A percentile compares a stretch with the other conserved stretches of the same genome.
These are phyloP conservation scores for Mangifera indica DNA, from an alignment of 345 rosid species.

Conservation along the genomic window DNA sequence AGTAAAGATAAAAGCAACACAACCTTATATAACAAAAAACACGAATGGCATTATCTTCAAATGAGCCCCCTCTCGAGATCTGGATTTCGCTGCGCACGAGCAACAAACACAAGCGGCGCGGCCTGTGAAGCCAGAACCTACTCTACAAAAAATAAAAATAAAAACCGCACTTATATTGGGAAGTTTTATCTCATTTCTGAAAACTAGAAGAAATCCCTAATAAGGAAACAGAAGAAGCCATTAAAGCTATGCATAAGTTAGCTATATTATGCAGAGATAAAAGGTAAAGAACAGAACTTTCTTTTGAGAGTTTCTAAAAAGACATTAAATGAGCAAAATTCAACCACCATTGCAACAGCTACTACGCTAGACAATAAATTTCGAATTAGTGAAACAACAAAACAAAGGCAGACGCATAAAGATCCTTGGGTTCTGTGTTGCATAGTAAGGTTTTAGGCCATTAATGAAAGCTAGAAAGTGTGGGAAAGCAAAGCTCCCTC, in stretches of 20 bases:
- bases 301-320: conserved; percentile 23
- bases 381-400: background rate
- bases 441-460: conserved; percentile 9
- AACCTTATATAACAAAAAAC: background rate
- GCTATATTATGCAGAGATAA: no score
- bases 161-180: background rate
- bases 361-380: conserved; percentile 1
- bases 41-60: conserved; percentile 21
- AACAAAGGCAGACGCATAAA: conserved; percentile 1
- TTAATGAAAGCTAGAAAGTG: conserved; percentile 14
- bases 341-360: background rate
- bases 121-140: conserved; percentile 33
- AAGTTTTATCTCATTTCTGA: background rate
- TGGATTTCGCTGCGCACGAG: conserved; percentile 43
- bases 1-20: conserved; percentile 32
- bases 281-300: background rate
- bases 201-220: background rate
- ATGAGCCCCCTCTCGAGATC: conserved; percentile 45
- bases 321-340: conserved; percentile 26
- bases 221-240: background rate
- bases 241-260: no score
- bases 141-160: background rate
- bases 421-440: conserved; percentile 29
- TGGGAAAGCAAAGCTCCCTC: background rate
- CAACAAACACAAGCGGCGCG: conserved; percentile 42